Percentiles rank a stretch among this genome's conserved stretches.
Evolutionary conservation across 768 basidiomycete species (phyloP).

Genomic region (Rhizopogon vulgaris): DNA sequence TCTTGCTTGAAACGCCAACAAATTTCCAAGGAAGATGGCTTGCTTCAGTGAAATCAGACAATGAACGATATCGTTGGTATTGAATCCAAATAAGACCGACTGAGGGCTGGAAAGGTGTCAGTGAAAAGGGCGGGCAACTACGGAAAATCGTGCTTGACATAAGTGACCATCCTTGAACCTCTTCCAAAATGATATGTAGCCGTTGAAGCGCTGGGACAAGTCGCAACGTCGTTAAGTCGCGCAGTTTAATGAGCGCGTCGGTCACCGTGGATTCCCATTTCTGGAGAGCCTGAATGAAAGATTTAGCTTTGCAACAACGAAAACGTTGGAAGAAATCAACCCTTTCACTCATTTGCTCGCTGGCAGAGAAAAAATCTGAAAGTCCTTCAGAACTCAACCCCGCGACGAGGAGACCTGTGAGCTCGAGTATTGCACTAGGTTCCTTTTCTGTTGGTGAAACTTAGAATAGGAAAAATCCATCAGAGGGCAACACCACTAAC

Average conservation of each 20-base stretch:
- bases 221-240: constrained; percentile 66
- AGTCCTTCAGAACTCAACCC: constrained; percentile 69
- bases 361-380: constrained; percentile 68
- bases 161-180: constrained; percentile 72
- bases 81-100: constrained; percentile 51
- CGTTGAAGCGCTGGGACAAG: constrained; percentile 73
- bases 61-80: constrained; percentile 40
- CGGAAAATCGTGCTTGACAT: constrained; percentile 41
- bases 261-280: constrained; percentile 77
- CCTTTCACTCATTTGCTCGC: constrained; percentile 77
- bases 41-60: constrained; percentile 49
- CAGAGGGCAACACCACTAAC: constrained; percentile 33
- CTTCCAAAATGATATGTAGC: constrained; percentile 67
- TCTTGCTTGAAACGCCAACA: constrained; percentile 63
- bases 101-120: constrained; percentile 41
- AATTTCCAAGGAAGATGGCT: constrained; percentile 58
- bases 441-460: constrained; percentile 41
- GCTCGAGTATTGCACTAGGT: constrained; percentile 61
- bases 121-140: constrained; percentile 4
- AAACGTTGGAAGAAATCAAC: constrained; percentile 33
- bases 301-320: constrained; percentile 15
- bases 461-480: not conserved
- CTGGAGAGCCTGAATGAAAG: constrained; percentile 53
- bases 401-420: constrained; percentile 64
- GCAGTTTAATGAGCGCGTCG: constrained; percentile 65